Base-by-base conservation (phyloP, 352 stramenopile species). In the Pythium sp. region DNA sequence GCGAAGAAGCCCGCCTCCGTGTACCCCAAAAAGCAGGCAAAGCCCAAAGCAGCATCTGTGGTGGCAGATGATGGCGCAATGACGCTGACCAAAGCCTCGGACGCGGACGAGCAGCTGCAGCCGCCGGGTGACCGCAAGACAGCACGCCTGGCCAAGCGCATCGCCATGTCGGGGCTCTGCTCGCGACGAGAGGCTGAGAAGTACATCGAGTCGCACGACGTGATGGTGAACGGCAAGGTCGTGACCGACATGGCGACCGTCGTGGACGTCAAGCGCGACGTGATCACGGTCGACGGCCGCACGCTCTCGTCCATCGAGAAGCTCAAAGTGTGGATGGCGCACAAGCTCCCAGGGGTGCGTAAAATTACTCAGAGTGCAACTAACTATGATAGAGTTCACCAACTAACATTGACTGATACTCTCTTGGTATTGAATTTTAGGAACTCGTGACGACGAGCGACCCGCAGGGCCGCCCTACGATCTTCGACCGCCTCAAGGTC, bases 261-360 rank as follows among this genome's bases (percentile, higher is more conserved):
- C 8, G 87, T 95, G 34, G 78, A 89, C 57, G 34, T 81, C 24
- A 30, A 74, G 14, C 72, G 68, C 47, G 87, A 95, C 67, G 60
- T 76, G 1, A 72, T 97, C 26, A 64, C 70, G 0, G 85, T 96
- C 7, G 71, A 90, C 63, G 85, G 80, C n/a, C 67, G 73, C 15
- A 46, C 74, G 53, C 62, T 97, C 15, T 54, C 76, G 36, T 28
- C 68, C 49, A 67, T 69, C 55, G 59, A 81, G 76, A 71, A 74
- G 59, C 38, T 69, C 56, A 88, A 91, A 64, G 74, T 97, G 2
- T 95, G 90, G 79, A 88, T 97, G 71, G 91, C 87, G 11, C 76
- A 97, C 79, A 97, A 97, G 70, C 70, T 96, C 18, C 72, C 78
- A 41, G 87, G 89, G n/a, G 90, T 93, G 80, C 28, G 82, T 85